A percentile compares a stretch with the other conserved stretches of the same genome.
These are phyloP conservation scores for Puccinia horiana DNA, from an alignment of 1,284 basidiomycete species.

Conservation along the genomic window DNA sequence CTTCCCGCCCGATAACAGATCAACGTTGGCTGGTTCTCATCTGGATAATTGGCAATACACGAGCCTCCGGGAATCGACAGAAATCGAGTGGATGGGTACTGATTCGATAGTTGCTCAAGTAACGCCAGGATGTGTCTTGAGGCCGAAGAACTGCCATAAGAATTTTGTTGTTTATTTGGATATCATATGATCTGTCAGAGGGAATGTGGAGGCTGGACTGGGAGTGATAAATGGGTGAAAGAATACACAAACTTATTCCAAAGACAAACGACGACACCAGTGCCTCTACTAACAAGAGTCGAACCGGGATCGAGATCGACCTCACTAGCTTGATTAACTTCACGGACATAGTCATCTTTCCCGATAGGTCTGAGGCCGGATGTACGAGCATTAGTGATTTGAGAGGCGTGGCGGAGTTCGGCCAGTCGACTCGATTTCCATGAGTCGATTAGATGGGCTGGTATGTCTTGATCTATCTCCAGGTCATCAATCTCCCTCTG, in stretches of 20 bases:
- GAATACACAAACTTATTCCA: conserved; percentile 31
- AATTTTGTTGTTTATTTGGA: neutral
- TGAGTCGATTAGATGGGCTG: conserved; percentile 29
- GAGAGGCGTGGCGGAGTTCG: neutral
- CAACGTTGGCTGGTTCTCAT: conserved; percentile 38
- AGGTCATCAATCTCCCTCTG: conserved; percentile 18
- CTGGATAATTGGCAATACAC: conserved; percentile 46
- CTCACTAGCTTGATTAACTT: conserved; percentile 40
- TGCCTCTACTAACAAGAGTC: conserved; percentile 4
- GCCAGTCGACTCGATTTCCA: conserved; percentile 22
- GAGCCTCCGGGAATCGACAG: conserved; percentile 32
- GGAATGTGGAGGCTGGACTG: too few relatives aligned
- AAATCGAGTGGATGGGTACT: conserved; percentile 36
- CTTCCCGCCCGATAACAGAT: conserved; percentile 28
- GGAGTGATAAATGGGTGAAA: neutral
- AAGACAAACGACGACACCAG: conserved; percentile 36
- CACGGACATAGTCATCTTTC: conserved; percentile 35
- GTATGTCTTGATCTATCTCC: conserved; percentile 35
- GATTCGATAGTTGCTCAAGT: conserved; percentile 19
- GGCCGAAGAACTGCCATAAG: conserved; percentile 12
- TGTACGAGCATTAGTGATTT: neutral
- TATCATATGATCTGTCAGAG: too few relatives aligned
- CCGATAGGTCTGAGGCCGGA: conserved; percentile 44
- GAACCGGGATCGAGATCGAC: conserved; percentile 19
- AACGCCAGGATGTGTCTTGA: conserved; percentile 26